phyloP scores from a whole-genome alignment of 768 basidiomycete species.

The Lactifluus subvellereus region DNA sequence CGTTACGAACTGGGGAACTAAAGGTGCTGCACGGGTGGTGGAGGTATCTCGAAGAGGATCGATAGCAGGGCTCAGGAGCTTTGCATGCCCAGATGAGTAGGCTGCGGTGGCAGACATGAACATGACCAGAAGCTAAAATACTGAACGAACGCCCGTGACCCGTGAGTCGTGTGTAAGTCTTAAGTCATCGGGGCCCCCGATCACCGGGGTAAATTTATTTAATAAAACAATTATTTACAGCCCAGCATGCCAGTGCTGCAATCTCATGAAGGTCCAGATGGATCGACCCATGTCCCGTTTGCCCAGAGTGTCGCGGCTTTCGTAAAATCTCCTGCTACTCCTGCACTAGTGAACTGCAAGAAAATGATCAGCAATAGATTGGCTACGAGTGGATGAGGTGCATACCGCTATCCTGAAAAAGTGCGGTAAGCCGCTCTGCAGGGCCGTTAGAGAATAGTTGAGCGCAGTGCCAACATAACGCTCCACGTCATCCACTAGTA shows the following conservation, averaged over 20 bases:
- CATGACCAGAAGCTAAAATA: slow-evolving; percentile 11
- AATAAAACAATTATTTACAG: neutral
- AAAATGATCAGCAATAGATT: slow-evolving; percentile 32
- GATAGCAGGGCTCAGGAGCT: slow-evolving; percentile 16
- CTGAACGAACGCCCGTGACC: neutral
- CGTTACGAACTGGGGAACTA: neutral
- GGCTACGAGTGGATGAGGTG: neutral
- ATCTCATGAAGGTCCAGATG: slow-evolving; percentile 56
- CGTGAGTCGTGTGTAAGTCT: slow-evolving; percentile 11
- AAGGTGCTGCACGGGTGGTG: neutral
- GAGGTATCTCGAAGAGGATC: slow-evolving; percentile 13
- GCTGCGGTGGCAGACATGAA: slow-evolving; percentile 15
- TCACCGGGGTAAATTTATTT: neutral
- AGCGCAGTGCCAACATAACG: slow-evolving; percentile 64
- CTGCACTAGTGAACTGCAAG: slow-evolving; percentile 45
- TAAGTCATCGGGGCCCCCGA: slow-evolving; percentile 13
- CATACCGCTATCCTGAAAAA: slow-evolving; percentile 73
- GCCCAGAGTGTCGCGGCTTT: slow-evolving; percentile 69
- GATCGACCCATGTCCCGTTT: slow-evolving; percentile 79
- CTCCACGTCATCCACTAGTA: slow-evolving; percentile 85
- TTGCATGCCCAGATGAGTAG: slow-evolving; percentile 18
- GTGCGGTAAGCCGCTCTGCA: slow-evolving; percentile 57
- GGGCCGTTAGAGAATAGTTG: slow-evolving; percentile 62
- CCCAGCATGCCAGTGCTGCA: no score
- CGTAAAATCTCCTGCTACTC: slow-evolving; percentile 66